Percentiles rank a stretch among this genome's conserved stretches.
phyloP scores from a whole-genome alignment of 2,329 filamentous ascomycete genomes.

The Phaeosphaeriaceae sp. region DNA sequence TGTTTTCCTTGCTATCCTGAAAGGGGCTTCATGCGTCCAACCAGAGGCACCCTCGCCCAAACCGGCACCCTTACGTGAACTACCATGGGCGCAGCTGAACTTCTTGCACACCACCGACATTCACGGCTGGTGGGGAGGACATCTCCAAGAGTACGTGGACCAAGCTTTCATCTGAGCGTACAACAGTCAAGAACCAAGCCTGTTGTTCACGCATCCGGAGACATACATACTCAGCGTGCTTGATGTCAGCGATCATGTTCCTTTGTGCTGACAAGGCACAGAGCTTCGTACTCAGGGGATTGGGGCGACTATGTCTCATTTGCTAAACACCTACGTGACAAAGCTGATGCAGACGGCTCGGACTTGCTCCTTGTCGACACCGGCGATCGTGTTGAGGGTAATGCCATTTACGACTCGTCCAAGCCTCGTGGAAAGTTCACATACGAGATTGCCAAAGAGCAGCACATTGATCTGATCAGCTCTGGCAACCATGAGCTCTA shows the following conservation, averaged over 20 bases:
- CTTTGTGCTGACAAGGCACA: slow-evolving; percentile 39
- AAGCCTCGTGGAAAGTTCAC: slow-evolving; percentile 87
- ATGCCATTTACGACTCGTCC: slow-evolving; percentile 91
- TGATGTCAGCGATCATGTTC: background rate
- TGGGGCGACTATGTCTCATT: slow-evolving; percentile 99
- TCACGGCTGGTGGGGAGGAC: slow-evolving; percentile 94
- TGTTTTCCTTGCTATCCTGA: slow-evolving; percentile 26
- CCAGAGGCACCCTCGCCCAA: slow-evolving; percentile 81
- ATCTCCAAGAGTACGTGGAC: slow-evolving; percentile 80
- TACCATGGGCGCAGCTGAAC: slow-evolving; percentile 94
- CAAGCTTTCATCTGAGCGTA: background rate
- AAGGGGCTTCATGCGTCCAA: slow-evolving; percentile 66
- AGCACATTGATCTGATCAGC: slow-evolving; percentile 82
- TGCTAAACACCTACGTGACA: slow-evolving; percentile 78
- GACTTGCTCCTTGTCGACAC: slow-evolving; percentile 96
- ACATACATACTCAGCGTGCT: background rate
- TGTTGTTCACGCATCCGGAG: background rate
- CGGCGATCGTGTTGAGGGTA: slow-evolving; percentile 91
- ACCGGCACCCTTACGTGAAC: slow-evolving; percentile 79
- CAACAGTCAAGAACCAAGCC: background rate
- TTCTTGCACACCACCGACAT: slow-evolving; percentile 89
- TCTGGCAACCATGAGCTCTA: slow-evolving; percentile 97
- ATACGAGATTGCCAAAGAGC: slow-evolving; percentile 84
- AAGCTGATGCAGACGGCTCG: slow-evolving; percentile 77
- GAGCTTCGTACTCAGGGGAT: slow-evolving; percentile 89